Conservation (phyloP, 306 rosid genomes). For the Cucurbita argyrosperma region DNA sequence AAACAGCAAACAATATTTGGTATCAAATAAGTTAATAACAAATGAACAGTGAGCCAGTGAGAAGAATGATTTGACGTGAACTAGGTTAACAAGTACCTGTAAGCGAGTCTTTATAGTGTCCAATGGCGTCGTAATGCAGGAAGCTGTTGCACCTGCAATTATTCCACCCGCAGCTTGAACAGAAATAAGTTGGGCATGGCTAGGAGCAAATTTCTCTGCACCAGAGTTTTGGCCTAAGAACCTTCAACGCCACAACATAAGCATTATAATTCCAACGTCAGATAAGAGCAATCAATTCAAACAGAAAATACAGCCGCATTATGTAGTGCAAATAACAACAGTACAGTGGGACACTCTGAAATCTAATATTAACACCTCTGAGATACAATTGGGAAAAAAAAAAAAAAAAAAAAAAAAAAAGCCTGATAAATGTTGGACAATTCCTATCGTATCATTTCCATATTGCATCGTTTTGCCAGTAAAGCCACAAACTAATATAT, state of each 20-base stretch:
- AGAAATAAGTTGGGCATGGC: slow-evolving; percentile 32
- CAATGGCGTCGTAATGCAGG: slow-evolving; percentile 76
- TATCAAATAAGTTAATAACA: not conserved
- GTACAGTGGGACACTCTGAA: not conserved
- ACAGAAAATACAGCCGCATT: not conserved
- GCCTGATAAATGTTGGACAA: not conserved
- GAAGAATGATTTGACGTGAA: not conserved
- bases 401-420: not conserved
- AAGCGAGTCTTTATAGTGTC: slow-evolving; percentile 91
- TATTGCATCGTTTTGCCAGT: not conserved
- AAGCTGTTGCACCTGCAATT: slow-evolving; percentile 75
- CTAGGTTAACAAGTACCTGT: slow-evolving; percentile 29
- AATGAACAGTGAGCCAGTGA: not conserved
- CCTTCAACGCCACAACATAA: slow-evolving; percentile 16
- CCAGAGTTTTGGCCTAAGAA: slow-evolving; percentile 19
- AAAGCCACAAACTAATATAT: not conserved
- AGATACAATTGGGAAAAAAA: not conserved
- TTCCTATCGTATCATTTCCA: not conserved
- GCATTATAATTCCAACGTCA: not conserved
- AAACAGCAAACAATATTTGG: not conserved
- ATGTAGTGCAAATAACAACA: not conserved
- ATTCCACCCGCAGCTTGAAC: slow-evolving; percentile 85
- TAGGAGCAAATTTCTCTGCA: slow-evolving; percentile 26
- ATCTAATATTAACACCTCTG: not conserved
- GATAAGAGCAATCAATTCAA: not conserved